phyloP scores from a whole-genome alignment of 257 asterid genomes.

The Eustoma russellianum region DNA sequence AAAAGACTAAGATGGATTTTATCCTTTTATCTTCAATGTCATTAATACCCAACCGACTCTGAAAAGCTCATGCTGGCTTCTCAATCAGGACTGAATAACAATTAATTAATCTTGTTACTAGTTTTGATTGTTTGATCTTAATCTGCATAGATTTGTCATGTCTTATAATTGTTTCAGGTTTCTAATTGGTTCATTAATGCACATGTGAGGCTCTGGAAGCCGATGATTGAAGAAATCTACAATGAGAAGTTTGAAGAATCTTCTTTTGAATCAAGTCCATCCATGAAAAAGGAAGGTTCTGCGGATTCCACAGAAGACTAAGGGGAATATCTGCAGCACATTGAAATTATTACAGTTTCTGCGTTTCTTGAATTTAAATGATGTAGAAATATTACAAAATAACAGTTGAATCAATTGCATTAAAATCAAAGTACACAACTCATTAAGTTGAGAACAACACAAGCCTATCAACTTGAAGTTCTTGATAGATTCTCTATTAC shows the following conservation, averaged over 20 bases:
- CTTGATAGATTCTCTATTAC: no score
- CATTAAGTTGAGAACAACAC: not conserved
- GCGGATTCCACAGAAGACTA: conserved; percentile 52
- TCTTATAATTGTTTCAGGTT: conserved; percentile 29
- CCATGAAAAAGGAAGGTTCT: conserved; percentile 31
- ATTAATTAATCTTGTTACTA: conserved; percentile 39
- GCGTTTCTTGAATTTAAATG: no score
- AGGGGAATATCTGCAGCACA: not conserved
- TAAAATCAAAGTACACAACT: not conserved
- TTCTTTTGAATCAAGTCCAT: conserved; percentile 50
- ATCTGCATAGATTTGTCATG: not conserved
- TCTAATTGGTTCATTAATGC: conserved; percentile 92
- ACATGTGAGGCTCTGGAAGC: conserved; percentile 88
- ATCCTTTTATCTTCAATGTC: no score
- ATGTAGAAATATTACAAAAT: not conserved
- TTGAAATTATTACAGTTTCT: no score
- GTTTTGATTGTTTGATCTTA: not conserved
- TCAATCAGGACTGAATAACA: conserved; percentile 87
- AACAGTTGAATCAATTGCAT: not conserved
- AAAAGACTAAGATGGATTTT: no score
- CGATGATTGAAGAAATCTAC: conserved; percentile 93
- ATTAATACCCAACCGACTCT: conserved; percentile 77
- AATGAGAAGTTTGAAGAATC: conserved; percentile 69
- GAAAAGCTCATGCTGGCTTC: conserved; percentile 87
- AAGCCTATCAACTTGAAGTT: not conserved